These are phyloP conservation scores for Yamagishiella unicocca DNA, from an alignment of 139 green algal species.

Conservation along the genomic window DNA sequence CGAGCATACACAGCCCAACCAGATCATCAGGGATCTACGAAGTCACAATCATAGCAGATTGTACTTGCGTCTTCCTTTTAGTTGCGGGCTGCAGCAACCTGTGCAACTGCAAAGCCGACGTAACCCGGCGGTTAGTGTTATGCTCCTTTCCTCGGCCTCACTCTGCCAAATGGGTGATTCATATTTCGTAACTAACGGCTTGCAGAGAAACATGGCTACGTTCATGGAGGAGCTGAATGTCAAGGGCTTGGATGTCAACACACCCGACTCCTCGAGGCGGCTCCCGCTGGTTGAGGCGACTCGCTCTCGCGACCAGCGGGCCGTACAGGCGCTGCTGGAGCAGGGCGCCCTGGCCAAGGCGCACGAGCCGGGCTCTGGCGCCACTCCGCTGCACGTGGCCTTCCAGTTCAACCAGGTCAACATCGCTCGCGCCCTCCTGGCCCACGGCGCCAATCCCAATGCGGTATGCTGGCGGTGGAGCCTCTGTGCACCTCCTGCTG, in stretches of 20 bases:
- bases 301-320: background rate
- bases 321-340: background rate
- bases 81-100: background rate
- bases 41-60: background rate
- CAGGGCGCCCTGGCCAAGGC: conserved; percentile 28
- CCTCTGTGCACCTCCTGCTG: too few relatives aligned
- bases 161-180: too few relatives aligned
- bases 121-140: too few relatives aligned
- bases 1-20: too few relatives aligned
- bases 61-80: background rate
- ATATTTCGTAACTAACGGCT: too few relatives aligned
- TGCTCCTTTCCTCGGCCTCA: too few relatives aligned
- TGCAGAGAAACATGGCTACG: conserved; percentile 11
- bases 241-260: conserved; percentile 45
- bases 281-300: conserved; percentile 52
- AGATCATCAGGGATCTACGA: too few relatives aligned
- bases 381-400: conserved; percentile 22
- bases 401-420: conserved; percentile 10
- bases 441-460: conserved; percentile 53
- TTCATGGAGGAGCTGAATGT: conserved; percentile 27
- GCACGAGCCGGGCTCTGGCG: conserved; percentile 19
- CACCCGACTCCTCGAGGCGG: conserved; percentile 12
- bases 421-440: conserved; percentile 52
- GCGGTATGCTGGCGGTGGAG: background rate
- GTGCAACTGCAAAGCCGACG: too few relatives aligned